Base-by-base conservation (phyloP, 2,329 filamentous ascomycete species). In the Eutypa lata region DNA sequence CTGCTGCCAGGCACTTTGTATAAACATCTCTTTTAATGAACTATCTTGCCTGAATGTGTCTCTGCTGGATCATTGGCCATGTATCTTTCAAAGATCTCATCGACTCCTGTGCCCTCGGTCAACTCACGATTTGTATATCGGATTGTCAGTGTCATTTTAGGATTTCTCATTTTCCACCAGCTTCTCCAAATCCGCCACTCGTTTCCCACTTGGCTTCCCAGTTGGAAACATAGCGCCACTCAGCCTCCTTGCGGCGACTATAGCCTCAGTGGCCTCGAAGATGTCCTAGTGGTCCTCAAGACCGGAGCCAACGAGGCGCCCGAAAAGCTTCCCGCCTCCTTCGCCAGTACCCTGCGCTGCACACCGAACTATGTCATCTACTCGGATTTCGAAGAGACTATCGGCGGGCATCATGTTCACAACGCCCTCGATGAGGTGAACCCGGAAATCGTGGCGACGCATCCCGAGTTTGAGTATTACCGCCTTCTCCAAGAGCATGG, bases 291-390 rank as follows among this genome's bases (percentile, higher is more conserved):
- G 16, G 69, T 83, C 10, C 70, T 86, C 55, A 78, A 79, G 57
- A 85, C 82, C 0, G 82, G 81, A 50, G 80, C 81, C 16, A 81
- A 79, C 7, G 81, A 85, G 59, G 73, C 80, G 14, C 66, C 71
- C 50, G 73, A 78, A 26, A 82, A 83, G 61, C 72, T 85, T 2
- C 79, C 80, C 1, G 66, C 75, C 2, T 81, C 84, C 58, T 74
- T 83, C 53, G 64, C 72, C 48, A 81, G 79, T 1, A 80, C 80
- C 0, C 71, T 84, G 19, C 71, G 73, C 56, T 85, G 82, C 68
- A 73, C 81, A 42, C 76, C 78, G 31, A 69, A 82, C 63, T 79
- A 76, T 49, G 73, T 77, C 48, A 77, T 86, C 60, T 83, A 82
- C 67, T 84, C 81, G 55, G 82, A 85, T 64, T 79, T 79, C 50